These are phyloP conservation scores for Aegilops umbellulata DNA, from an alignment of 176 grass and related monocot genomes.

Conservation along the genomic window DNA sequence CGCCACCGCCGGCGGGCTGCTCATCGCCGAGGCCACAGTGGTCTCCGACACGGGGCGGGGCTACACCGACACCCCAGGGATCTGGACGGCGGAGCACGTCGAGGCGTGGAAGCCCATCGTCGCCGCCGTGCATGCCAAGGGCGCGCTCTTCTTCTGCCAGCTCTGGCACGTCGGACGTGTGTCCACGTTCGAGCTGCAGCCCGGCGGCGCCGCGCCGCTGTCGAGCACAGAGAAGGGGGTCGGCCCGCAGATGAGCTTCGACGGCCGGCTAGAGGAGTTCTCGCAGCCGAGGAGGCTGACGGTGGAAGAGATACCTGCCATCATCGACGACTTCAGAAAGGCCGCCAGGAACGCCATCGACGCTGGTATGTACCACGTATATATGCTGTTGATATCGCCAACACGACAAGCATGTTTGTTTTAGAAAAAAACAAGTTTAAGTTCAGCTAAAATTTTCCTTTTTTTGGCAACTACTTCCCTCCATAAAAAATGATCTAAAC, in stretches of 20 bases:
- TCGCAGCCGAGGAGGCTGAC: background rate
- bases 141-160: background rate
- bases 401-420: no score
- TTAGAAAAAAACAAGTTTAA: no score
- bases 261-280: background rate
- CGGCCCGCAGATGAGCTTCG: background rate
- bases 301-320: background rate
- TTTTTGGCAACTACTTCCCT: no score
- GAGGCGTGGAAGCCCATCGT: background rate
- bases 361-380: background rate
- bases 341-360: background rate
- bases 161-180: background rate
- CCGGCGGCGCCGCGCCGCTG: background rate
- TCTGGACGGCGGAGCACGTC: background rate
- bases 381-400: no score
- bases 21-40: background rate
- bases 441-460: no score
- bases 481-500: no score
- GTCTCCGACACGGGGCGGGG: background rate
- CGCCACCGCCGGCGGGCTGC: background rate
- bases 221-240: background rate
- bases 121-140: background rate
- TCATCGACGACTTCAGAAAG: background rate
- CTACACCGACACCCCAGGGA: background rate
- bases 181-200: background rate